Conservation (phyloP, 225 moss, liverwort and hornwort genomes). For the Thuidium tamariscinum region DNA sequence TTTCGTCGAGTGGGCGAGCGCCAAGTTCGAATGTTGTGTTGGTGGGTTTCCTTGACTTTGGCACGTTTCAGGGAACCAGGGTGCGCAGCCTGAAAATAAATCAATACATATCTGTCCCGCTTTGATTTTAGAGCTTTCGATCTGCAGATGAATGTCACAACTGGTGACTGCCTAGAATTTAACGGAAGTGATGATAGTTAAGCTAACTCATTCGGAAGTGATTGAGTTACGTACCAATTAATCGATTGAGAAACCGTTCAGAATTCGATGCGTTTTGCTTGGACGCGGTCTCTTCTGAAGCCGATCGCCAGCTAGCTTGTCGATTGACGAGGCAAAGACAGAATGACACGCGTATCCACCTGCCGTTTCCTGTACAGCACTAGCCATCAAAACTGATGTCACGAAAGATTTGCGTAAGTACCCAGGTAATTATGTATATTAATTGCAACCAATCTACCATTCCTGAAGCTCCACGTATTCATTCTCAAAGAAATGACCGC, state of each 20-base stretch:
- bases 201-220: background rate
- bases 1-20: background rate
- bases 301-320: background rate
- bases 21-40: background rate
- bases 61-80: background rate
- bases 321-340: background rate
- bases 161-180: background rate
- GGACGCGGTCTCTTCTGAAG: background rate
- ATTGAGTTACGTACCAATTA: background rate
- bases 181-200: background rate
- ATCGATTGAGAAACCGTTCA: background rate
- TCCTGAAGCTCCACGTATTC: background rate
- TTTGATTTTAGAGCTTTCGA: background rate
- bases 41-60: background rate
- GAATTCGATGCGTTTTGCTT: background rate
- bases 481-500: background rate
- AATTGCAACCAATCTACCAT: background rate
- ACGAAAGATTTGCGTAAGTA: background rate
- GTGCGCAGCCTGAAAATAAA: background rate
- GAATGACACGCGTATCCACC: background rate
- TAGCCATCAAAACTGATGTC: background rate
- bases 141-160: too few relatives aligned
- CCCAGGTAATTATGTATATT: background rate
- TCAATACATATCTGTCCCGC: background rate
- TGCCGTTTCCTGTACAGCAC: background rate